phyloP scores from a whole-genome alignment of 2,329 filamentous ascomycete genomes.

The Phyllosticta citribraziliensis region DNA sequence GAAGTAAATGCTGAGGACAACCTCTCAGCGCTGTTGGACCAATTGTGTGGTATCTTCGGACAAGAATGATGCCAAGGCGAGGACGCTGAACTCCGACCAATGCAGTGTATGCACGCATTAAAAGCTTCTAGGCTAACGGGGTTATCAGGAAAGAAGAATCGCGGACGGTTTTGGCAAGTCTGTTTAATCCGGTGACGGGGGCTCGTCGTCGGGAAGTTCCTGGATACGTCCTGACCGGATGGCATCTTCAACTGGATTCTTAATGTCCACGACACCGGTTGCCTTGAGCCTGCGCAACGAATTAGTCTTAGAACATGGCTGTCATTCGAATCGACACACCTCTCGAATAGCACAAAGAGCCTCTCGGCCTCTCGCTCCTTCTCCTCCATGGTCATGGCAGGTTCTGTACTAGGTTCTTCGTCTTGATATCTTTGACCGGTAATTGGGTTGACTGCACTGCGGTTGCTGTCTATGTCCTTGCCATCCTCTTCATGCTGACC shows the following conservation, averaged over 20 bases:
- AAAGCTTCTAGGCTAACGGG: conserved; percentile 3
- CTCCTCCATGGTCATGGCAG: conserved; percentile 81
- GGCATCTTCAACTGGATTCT: conserved; percentile 68
- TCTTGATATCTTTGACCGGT: conserved; percentile 72
- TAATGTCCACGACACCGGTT: conserved; percentile 65
- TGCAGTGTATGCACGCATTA: conserved; percentile 9
- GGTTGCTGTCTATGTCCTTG: conserved; percentile 14
- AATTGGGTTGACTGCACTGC: conserved; percentile 60
- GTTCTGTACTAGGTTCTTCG: conserved; percentile 47
- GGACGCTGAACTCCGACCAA: conserved; percentile 4
- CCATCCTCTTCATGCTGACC: conserved; percentile 6
- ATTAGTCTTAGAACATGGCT: conserved; percentile 7
- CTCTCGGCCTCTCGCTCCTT: conserved; percentile 86
- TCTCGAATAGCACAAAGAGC: conserved; percentile 83
- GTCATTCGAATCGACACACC: conserved; percentile 37
- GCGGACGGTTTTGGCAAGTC: neutral
- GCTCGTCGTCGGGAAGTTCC: conserved; percentile 38
- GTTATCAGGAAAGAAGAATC: conserved; percentile 1
- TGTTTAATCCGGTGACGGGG: conserved; percentile 4
- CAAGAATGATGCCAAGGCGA: neutral
- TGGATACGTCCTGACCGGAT: conserved; percentile 60
- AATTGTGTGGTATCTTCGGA: neutral
- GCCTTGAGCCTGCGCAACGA: conserved; percentile 46
- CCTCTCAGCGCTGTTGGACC: neutral
- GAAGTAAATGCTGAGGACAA: neutral